phyloP scores from a whole-genome alignment of 441 rosid species.

The Syzygium syzygioides region DNA sequence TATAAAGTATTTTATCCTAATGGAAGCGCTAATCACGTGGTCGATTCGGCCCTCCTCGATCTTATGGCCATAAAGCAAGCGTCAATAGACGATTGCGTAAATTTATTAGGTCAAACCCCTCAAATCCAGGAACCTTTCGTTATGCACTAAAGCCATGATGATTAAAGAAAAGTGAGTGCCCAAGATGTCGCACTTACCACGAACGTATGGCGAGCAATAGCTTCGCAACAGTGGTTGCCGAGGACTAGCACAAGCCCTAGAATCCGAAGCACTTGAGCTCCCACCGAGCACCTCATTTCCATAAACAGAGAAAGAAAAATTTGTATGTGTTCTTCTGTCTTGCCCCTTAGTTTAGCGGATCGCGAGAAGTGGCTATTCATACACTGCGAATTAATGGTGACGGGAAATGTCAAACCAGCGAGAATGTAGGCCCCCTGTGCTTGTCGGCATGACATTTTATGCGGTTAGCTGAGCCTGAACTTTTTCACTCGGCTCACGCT shows the following conservation, averaged over 20 bases:
- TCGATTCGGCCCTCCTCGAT: not conserved
- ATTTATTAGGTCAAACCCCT: not conserved
- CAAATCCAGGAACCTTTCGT: not conserved
- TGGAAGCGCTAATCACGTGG: not conserved
- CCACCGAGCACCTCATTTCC: not conserved
- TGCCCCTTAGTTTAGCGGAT: not conserved
- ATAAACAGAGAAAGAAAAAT: not conserved
- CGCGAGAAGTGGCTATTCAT: not conserved
- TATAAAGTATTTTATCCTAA: not conserved
- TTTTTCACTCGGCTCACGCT: not conserved
- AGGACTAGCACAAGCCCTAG: not conserved
- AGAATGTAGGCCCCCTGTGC: not conserved
- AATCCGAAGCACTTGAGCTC: not conserved
- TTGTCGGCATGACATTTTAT: not conserved
- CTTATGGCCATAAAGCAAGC: not conserved
- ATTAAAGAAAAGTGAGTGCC: not conserved
- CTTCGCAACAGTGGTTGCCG: not conserved
- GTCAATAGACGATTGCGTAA: not conserved
- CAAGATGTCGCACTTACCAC: not conserved
- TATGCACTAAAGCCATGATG: not conserved
- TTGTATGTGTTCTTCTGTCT: not conserved
- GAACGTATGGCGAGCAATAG: not conserved
- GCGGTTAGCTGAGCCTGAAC: not conserved
- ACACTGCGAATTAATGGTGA: not conserved
- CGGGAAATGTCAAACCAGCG: not conserved